Evolutionary conservation across 1,284 basidiomycete species (phyloP), one percentile per base, ranked within the genome.

Genomic region (Pseudozyma tsukubaensis): DNA sequence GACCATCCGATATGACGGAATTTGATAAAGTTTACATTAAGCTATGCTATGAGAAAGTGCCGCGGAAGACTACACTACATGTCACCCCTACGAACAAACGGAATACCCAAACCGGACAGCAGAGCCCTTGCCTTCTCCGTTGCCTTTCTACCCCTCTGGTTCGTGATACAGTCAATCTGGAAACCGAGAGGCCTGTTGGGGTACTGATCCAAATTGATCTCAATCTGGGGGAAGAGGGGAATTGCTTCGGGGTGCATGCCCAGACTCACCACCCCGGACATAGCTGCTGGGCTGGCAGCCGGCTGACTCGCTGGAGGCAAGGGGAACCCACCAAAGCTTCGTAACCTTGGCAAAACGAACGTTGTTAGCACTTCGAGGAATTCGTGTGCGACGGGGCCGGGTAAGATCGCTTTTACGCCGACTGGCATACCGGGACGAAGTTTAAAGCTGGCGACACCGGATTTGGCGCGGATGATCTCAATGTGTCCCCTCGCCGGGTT

Each of bases 361-460:
- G 97, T 94, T 78, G 91, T 90, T 76, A 99, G 89, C 8, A 90
- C 90, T 69, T 91, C 90, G 65, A 99, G 87, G 85, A 99, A 97
- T 79, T 94, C 92, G 87, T 94, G 97, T 91, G 97, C 97, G 71
- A 91, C 89, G 52, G 92, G 91, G 10, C 94, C 95, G 79, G 90
- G 90, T 75, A 99, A 86, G 79, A 93, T 92, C 69, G 97, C 94
- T 86, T 94, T 94, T 72, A 90, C 93, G 60, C 94, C 93, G 34
- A 92, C 87, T 0, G 96, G 94, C 76, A 93, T 86, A 24, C 92
- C 92, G 0, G 90, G 89, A 34, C 96, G 89, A 39, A 96, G 89
- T 82, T 88, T 88, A 92, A 94, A 98, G 0, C 91, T 91, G 13
- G 92, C 91, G 21, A 94, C 91, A 44, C 90, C 90, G 80, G 91